A percentile compares a stretch with the other conserved stretches of the same genome.
Conservation (phyloP, 192 early-diverging fungal genomes). For the Coemansia sp. region DNA sequence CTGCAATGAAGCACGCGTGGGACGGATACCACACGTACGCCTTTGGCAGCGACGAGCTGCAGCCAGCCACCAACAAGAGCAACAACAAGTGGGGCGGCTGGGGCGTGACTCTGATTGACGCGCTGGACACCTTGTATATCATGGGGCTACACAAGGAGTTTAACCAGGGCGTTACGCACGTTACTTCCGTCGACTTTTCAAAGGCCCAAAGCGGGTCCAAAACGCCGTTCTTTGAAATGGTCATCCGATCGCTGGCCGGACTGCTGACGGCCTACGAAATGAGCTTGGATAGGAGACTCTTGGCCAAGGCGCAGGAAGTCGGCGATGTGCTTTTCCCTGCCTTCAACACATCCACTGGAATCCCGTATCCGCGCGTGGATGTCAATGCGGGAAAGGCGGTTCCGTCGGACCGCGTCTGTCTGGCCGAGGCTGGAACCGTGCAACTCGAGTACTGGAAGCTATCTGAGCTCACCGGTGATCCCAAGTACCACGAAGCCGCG, state of each 20-base stretch:
- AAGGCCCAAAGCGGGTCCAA: slow-evolving; percentile 37
- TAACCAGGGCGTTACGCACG: slow-evolving; percentile 67
- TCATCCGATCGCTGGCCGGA: slow-evolving; percentile 82
- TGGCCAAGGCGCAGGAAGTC: slow-evolving; percentile 72
- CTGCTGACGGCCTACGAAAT: slow-evolving; percentile 85
- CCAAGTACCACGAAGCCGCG: slow-evolving; percentile 63
- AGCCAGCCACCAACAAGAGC: slow-evolving; percentile 45
- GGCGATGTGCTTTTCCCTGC: slow-evolving; percentile 70
- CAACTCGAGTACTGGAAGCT: slow-evolving; percentile 86
- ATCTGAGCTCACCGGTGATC: slow-evolving; percentile 74
- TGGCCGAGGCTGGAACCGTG: slow-evolving; percentile 76
- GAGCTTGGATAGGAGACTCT: slow-evolving; percentile 66
- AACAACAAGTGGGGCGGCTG: slow-evolving; percentile 57
- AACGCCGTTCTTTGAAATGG: slow-evolving; percentile 82
- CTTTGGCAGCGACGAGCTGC: slow-evolving; percentile 53
- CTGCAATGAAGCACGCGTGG: slow-evolving; percentile 56
- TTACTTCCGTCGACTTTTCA: slow-evolving; percentile 63
- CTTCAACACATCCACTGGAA: slow-evolving; percentile 74
- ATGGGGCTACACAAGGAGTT: slow-evolving; percentile 85
- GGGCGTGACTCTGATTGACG: slow-evolving; percentile 78
- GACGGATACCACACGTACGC: slow-evolving; percentile 51
- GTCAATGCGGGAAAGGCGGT: slow-evolving; percentile 45
- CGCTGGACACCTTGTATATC: slow-evolving; percentile 85
- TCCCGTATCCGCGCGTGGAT: slow-evolving; percentile 69
- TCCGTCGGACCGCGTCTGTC: slow-evolving; percentile 19